Conservation (phyloP, 1,284 basidiomycete genomes). For the Ustilago vetiveriae region DNA sequence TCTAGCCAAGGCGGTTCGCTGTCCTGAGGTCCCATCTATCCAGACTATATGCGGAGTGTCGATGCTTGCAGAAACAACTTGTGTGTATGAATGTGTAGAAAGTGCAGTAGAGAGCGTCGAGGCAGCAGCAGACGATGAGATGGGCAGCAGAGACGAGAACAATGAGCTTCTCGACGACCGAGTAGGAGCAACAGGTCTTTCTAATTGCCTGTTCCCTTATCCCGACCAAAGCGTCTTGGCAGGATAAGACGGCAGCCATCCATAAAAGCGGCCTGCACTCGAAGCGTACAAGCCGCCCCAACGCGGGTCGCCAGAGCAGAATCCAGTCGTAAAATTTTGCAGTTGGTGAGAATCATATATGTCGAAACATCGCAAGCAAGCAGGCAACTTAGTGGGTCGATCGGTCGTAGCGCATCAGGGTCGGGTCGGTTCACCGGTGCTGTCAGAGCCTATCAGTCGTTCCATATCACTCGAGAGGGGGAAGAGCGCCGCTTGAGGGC, state of each 20-base stretch:
- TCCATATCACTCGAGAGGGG: slow-evolving; percentile 6
- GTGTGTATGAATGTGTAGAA: background rate
- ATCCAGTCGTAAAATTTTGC: slow-evolving; percentile 10
- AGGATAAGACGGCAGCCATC: slow-evolving; percentile 43
- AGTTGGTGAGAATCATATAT: slow-evolving; percentile 10
- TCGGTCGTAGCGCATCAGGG: slow-evolving; percentile 8
- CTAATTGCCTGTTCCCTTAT: slow-evolving; percentile 45
- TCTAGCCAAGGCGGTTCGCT: slow-evolving; percentile 21
- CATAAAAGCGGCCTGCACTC: slow-evolving; percentile 5
- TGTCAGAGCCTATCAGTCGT: slow-evolving; percentile 16
- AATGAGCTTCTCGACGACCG: slow-evolving; percentile 11
- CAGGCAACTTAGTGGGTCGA: slow-evolving; percentile 16
- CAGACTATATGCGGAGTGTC: background rate
- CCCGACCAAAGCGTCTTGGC: slow-evolving; percentile 8
- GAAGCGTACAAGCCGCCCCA: slow-evolving; percentile 12
- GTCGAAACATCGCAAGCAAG: slow-evolving; percentile 18
- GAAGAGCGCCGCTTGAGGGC: slow-evolving; percentile 42
- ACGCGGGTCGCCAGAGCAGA: slow-evolving; percentile 46
- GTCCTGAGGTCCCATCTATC: background rate
- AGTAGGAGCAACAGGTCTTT: slow-evolving; percentile 47
- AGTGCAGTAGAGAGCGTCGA: slow-evolving; percentile 1
- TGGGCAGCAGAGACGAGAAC: slow-evolving; percentile 21
- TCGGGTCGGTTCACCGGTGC: slow-evolving; percentile 5
- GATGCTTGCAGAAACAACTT: background rate
- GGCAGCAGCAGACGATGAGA: slow-evolving; percentile 2